Evolutionary conservation across 1,139 yeast species (phyloP).

Genomic region (Geotrichum australiense): DNA sequence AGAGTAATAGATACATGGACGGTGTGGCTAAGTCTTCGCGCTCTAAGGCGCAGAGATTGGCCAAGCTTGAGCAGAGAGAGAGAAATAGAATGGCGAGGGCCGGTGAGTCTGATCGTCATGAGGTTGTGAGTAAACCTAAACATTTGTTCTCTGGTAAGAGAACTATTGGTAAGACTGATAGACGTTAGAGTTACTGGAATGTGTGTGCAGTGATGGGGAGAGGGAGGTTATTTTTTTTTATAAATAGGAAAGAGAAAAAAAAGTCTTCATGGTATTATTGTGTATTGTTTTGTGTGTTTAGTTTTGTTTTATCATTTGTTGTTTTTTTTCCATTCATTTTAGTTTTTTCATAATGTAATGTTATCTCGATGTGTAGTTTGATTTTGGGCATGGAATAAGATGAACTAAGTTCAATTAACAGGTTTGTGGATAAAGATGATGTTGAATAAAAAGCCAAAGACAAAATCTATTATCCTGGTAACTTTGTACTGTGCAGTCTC

Average conservation of each 20-base stretch:
- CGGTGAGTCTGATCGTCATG: constrained; percentile 95
- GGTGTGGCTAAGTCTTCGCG: constrained; percentile 81
- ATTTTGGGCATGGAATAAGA: too few species aligned
- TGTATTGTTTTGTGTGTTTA: neutral
- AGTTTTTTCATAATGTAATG: too few species aligned
- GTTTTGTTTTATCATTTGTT: too few species aligned
- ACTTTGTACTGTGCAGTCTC: too few species aligned
- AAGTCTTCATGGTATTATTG: neutral
- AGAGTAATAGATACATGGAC: constrained; percentile 75
- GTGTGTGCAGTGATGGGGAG: neutral
- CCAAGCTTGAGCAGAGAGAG: constrained; percentile 85
- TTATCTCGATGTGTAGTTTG: too few species aligned
- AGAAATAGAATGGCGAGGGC: constrained; percentile 88
- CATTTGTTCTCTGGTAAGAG: constrained; percentile 96
- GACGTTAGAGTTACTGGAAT: too few species aligned
- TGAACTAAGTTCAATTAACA: too few species aligned
- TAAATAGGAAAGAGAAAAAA: neutral
- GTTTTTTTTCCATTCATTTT: too few species aligned
- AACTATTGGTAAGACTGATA: constrained; percentile 72
- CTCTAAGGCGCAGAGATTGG: constrained; percentile 79
- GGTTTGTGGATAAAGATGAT: too few species aligned
- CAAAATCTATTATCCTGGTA: too few species aligned
- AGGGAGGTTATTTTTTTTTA: neutral
- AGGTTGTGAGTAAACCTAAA: constrained; percentile 78
- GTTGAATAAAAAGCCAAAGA: too few species aligned